phyloP scores from a whole-genome alignment of 2,329 filamentous ascomycete genomes.

The Stagonosporopsis rhizophila region DNA sequence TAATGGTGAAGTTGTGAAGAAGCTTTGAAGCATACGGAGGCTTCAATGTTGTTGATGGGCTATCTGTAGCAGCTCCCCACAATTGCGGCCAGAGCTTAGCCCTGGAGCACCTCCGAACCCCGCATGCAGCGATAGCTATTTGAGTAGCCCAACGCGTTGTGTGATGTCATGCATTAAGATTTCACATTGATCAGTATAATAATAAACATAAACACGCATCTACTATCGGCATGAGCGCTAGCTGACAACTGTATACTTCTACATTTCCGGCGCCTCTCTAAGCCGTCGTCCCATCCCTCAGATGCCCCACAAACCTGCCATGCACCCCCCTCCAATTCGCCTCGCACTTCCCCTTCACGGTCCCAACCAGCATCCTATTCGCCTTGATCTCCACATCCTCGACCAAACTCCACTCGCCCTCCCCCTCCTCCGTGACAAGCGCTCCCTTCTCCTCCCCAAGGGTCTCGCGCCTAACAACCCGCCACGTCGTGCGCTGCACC shows the following conservation, averaged over 20 bases:
- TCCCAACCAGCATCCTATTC: slow-evolving; percentile 42
- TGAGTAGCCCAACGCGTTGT: background rate
- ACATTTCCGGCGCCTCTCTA: no score
- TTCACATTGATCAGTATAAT: background rate
- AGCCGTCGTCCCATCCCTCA: slow-evolving; percentile 20
- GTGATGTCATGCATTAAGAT: background rate
- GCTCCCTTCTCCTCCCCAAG: slow-evolving; percentile 21
- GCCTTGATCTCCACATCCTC: slow-evolving; percentile 49
- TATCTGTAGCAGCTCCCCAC: slow-evolving; percentile 5
- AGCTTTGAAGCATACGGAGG: background rate
- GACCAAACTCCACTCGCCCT: slow-evolving; percentile 42
- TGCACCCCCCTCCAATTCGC: slow-evolving; percentile 45
- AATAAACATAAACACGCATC: no score
- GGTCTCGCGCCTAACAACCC: slow-evolving; percentile 30
- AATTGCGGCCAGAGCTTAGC: background rate
- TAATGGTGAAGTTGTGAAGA: background rate
- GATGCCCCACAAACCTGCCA: slow-evolving; percentile 36
- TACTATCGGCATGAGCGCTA: no score
- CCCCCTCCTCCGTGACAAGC: slow-evolving; percentile 1
- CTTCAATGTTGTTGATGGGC: background rate
- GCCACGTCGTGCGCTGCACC: slow-evolving; percentile 44
- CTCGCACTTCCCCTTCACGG: slow-evolving; percentile 48
- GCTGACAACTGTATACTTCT: no score
- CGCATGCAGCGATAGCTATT: background rate
- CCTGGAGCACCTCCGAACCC: background rate